Evolutionary conservation across 352 stramenopile genomes (phyloP).

Genomic region (Globisporangium paroecandrum): DNA sequence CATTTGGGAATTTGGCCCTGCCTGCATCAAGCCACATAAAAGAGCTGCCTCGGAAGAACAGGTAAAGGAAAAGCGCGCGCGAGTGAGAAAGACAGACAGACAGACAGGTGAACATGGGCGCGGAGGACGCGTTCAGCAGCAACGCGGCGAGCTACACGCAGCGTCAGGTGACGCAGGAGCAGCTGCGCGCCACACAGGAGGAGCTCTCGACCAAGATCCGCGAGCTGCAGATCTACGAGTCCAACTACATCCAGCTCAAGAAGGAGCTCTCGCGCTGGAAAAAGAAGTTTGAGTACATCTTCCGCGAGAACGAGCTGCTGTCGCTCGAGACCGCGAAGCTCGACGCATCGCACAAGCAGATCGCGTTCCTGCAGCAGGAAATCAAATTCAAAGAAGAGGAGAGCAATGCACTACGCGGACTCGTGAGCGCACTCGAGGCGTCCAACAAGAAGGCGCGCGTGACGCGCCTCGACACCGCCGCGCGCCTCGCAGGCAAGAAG

Average conservation of each 20-base stretch:
- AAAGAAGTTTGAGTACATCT: constrained; percentile 87
- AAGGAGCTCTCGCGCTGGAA: constrained; percentile 80
- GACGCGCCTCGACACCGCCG: constrained; percentile 53
- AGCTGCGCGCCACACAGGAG: constrained; percentile 74
- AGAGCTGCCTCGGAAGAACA: neutral
- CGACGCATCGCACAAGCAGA: constrained; percentile 80
- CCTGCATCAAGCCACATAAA: no score
- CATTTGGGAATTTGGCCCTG: no score
- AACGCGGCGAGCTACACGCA: constrained; percentile 67
- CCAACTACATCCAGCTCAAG: constrained; percentile 73
- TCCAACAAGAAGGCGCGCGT: constrained; percentile 81
- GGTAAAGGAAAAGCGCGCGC: neutral
- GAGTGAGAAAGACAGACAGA: neutral
- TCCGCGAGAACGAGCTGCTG: constrained; percentile 82
- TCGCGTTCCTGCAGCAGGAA: constrained; percentile 79
- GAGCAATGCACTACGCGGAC: constrained; percentile 57
- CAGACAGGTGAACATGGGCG: constrained; percentile 1
- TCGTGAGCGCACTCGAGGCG: constrained; percentile 72
- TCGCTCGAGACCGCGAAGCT: constrained; percentile 82
- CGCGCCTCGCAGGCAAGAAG: constrained; percentile 25
- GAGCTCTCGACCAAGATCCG: constrained; percentile 74
- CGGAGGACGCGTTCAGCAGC: constrained; percentile 40
- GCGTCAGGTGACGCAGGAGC: constrained; percentile 52
- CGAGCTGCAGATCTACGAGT: constrained; percentile 81
- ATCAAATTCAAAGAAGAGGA: constrained; percentile 87